Conservation (phyloP, 495 filamentous ascomycete genomes). For the Hyaloscypha finlandica region DNA sequence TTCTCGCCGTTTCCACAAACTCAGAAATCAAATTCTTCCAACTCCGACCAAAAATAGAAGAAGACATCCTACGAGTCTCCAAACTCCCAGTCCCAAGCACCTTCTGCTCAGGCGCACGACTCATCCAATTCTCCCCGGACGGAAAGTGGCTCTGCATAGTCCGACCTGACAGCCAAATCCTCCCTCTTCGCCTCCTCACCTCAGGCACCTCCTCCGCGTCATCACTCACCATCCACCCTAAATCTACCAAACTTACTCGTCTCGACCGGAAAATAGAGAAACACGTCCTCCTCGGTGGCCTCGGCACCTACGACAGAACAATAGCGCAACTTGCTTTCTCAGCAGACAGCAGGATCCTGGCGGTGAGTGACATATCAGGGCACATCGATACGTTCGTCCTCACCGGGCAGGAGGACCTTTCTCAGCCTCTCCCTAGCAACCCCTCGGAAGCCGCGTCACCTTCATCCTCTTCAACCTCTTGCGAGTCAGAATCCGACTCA, state of each 20-base stretch:
- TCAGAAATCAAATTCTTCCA: slow-evolving; percentile 80
- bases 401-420: slow-evolving; percentile 50
- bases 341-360: slow-evolving; percentile 74
- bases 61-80: slow-evolving; percentile 61
- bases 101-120: slow-evolving; percentile 60
- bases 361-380: slow-evolving; percentile 77
- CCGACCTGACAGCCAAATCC: slow-evolving; percentile 79
- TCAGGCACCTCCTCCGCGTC: slow-evolving; percentile 52
- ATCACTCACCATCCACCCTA: slow-evolving; percentile 46
- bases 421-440: slow-evolving; percentile 26
- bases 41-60: slow-evolving; percentile 45
- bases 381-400: slow-evolving; percentile 86
- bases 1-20: slow-evolving; percentile 76
- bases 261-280: slow-evolving; percentile 57
- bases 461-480: slow-evolving; percentile 24
- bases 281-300: slow-evolving; percentile 60
- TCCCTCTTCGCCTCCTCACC: slow-evolving; percentile 62
- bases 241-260: slow-evolving; percentile 56
- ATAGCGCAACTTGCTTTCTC: slow-evolving; percentile 80
- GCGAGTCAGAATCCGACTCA: slow-evolving; percentile 48
- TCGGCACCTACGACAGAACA: slow-evolving; percentile 76
- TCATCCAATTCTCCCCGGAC: slow-evolving; percentile 70
- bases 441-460: slow-evolving; percentile 26
- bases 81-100: slow-evolving; percentile 60
- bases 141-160: slow-evolving; percentile 77